phyloP scores from a whole-genome alignment of 345 rosid genomes.

The Lumnitzera racemosa region DNA sequence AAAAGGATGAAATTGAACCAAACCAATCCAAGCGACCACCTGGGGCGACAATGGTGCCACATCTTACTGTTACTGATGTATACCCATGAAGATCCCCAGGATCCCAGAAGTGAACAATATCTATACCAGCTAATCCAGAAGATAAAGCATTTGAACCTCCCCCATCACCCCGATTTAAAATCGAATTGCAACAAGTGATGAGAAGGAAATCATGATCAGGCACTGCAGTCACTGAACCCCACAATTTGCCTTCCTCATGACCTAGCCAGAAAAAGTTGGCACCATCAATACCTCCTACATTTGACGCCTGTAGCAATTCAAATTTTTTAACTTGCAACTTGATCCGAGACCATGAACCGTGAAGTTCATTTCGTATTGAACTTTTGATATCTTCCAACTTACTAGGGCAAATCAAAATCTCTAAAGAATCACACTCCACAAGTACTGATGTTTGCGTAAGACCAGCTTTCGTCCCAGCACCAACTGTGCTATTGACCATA shows the following conservation, averaged over 20 bases:
- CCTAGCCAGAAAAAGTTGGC: slow-evolving; percentile 72
- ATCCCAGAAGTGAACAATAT: slow-evolving; percentile 57
- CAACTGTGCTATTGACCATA: slow-evolving; percentile 21
- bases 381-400: slow-evolving; percentile 32
- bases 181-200: slow-evolving; percentile 72
- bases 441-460: slow-evolving; percentile 50
- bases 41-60: slow-evolving; percentile 74
- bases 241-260: slow-evolving; percentile 71
- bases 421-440: slow-evolving; percentile 69
- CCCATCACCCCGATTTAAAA: slow-evolving; percentile 92
- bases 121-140: slow-evolving; percentile 76
- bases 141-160: slow-evolving; percentile 90
- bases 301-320: slow-evolving; percentile 53
- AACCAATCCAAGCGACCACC: slow-evolving; percentile 98
- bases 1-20: slow-evolving; percentile 60
- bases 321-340: slow-evolving; percentile 56
- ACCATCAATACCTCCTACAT: slow-evolving; percentile 57
- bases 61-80: slow-evolving; percentile 55
- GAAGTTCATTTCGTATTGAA: slow-evolving; percentile 74
- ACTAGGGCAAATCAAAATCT: slow-evolving; percentile 60
- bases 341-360: slow-evolving; percentile 73
- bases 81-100: slow-evolving; percentile 36
- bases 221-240: slow-evolving; percentile 61
- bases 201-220: slow-evolving; percentile 57
- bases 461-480: slow-evolving; percentile 20